A percentile compares a stretch with the other conserved stretches of the same genome.
Conservation (phyloP, 768 basidiomycete species). For the Boletus barrowsii region DNA sequence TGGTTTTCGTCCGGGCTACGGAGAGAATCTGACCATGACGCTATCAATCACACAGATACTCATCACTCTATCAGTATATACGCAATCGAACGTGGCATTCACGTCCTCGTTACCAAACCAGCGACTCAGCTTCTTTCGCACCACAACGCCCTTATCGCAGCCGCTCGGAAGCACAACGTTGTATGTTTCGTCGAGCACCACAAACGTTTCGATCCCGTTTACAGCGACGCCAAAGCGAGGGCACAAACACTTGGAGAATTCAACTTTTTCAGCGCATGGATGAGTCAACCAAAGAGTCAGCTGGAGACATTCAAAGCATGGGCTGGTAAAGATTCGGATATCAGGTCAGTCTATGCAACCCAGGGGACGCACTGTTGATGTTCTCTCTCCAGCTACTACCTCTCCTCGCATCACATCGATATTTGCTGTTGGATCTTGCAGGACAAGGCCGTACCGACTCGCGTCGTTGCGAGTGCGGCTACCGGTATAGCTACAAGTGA, state of each 20-base stretch:
- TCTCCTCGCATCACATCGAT: slow-evolving; percentile 93
- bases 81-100: slow-evolving; percentile 80
- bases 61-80: slow-evolving; percentile 84
- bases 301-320: slow-evolving; percentile 92
- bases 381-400: slow-evolving; percentile 66
- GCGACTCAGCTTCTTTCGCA: slow-evolving; percentile 84
- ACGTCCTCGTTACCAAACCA: slow-evolving; percentile 92
- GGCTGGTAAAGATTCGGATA: slow-evolving; percentile 94
- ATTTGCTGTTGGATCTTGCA: slow-evolving; percentile 85
- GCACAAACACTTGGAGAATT: slow-evolving; percentile 80
- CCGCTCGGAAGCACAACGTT: slow-evolving; percentile 76
- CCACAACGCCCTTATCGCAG: slow-evolving; percentile 72
- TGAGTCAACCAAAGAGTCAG: slow-evolving; percentile 96
- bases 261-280: slow-evolving; percentile 96
- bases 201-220: slow-evolving; percentile 89
- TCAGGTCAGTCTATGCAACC: slow-evolving; percentile 49
- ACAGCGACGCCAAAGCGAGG: slow-evolving; percentile 84
- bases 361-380: not conserved
- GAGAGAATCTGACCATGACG: not conserved
- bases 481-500: slow-evolving; percentile 88
- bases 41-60: slow-evolving; percentile 48
- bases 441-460: slow-evolving; percentile 70
- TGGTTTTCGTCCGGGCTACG: slow-evolving; percentile 25
- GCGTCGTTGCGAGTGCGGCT: slow-evolving; percentile 87
- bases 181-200: slow-evolving; percentile 95